Percentiles rank a stretch among this genome's conserved stretches.
Evolutionary conservation across 805 yeast species (phyloP).

Genomic region (Nakazawaea ernobii): DNA sequence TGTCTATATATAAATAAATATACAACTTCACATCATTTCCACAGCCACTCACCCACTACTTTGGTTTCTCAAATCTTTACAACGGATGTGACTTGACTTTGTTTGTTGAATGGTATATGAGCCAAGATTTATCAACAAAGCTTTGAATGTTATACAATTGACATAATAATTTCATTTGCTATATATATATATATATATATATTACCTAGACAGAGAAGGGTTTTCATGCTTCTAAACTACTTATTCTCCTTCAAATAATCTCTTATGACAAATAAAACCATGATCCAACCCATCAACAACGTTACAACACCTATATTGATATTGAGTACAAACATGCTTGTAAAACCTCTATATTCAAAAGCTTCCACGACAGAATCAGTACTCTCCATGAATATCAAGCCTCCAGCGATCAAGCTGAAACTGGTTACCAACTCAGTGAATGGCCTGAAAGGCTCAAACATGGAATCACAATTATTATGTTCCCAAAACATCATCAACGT

Average conservation of each 20-base stretch:
- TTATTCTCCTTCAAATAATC: conserved; percentile 34
- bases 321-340: conserved; percentile 88
- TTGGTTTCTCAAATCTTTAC: too few relatives aligned
- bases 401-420: conserved; percentile 82
- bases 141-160: too few relatives aligned
- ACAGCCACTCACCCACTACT: too few relatives aligned
- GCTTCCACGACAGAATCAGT: conserved; percentile 82
- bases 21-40: too few relatives aligned
- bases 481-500: conserved; percentile 43
- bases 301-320: conserved; percentile 75
- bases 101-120: too few relatives aligned
- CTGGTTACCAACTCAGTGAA: conserved; percentile 79
- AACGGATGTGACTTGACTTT: too few relatives aligned
- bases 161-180: too few relatives aligned
- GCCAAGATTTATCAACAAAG: too few relatives aligned
- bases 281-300: conserved; percentile 84
- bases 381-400: conserved; percentile 86
- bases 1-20: too few relatives aligned
- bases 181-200: too few relatives aligned
- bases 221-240: too few relatives aligned
- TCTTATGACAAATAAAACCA: conserved; percentile 61
- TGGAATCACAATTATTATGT: conserved; percentile 22
- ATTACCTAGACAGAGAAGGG: too few relatives aligned
- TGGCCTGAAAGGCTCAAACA: conserved; percentile 57
- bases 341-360: conserved; percentile 74